phyloP scores from a whole-genome alignment of 768 basidiomycete species.

The Termitomyces eurrhizus region DNA sequence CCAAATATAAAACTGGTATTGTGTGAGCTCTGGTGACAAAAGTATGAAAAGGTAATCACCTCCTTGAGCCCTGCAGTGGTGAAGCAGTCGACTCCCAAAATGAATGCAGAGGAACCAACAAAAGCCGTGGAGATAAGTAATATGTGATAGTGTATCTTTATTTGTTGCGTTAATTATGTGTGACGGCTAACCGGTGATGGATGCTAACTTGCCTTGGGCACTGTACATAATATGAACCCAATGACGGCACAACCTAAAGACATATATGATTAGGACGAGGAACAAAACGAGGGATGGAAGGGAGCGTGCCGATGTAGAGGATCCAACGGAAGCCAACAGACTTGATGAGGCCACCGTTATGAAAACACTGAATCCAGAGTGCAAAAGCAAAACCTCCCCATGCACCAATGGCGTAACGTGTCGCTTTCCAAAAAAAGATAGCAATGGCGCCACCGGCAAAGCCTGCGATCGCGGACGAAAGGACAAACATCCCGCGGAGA shows the following conservation, averaged over 20 bases:
- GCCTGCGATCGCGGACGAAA: slow-evolving; percentile 76
- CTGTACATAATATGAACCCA: slow-evolving; percentile 80
- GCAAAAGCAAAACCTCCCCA: slow-evolving; percentile 87
- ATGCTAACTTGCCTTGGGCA: slow-evolving; percentile 52
- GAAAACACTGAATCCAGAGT: slow-evolving; percentile 85
- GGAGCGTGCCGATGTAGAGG: slow-evolving; percentile 69
- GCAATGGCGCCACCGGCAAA: slow-evolving; percentile 79
- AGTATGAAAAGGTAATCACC: slow-evolving; percentile 37
- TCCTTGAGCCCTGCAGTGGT: slow-evolving; percentile 91
- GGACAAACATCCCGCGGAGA: slow-evolving; percentile 86
- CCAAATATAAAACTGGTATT: slow-evolving; percentile 84
- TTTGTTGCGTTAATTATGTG: slow-evolving; percentile 11
- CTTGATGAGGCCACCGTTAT: slow-evolving; percentile 74
- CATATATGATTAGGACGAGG: slow-evolving; percentile 19
- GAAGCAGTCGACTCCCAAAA: slow-evolving; percentile 92
- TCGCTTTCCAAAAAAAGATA: slow-evolving; percentile 91
- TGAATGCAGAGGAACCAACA: slow-evolving; percentile 88
- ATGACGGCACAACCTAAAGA: slow-evolving; percentile 61
- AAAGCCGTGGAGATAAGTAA: slow-evolving; percentile 84
- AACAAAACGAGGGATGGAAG: slow-evolving; percentile 7
- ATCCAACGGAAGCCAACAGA: slow-evolving; percentile 85
- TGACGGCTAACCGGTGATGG: slow-evolving; percentile 6
- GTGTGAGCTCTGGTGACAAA: background rate
- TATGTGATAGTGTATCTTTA: slow-evolving; percentile 77
- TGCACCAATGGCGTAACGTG: slow-evolving; percentile 78